Evolutionary conservation across 768 basidiomycete genomes (phyloP), one percentile per base, ranked within the genome.

Genomic region (Lactarius indigo): DNA sequence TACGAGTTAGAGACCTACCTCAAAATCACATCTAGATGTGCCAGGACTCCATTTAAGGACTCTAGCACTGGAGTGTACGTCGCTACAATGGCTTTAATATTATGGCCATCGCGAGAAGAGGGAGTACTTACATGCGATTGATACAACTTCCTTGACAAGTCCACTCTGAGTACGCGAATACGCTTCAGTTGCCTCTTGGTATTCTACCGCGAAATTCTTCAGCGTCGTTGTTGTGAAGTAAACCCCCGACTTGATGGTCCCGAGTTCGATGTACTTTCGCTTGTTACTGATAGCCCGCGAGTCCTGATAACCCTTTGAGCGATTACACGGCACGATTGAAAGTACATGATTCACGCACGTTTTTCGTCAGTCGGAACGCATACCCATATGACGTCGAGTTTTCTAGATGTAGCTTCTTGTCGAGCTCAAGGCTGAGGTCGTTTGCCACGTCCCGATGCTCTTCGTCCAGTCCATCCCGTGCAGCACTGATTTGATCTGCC

Each of bases 341-440:
- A 7, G 23, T 18, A 35, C 3, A 37, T 31, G 8, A 26, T 26
- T 15, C 7, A 79, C 87, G 62, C 69, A 95, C 96, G 69, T 88
- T 91, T 74, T 97, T 96, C 1, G 96, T 96, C 54, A 98, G 75
- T 31, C 97, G 80, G 78, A 98, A 92, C 72, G 92, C 95, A 75
- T 98, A 96, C 2, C 95, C 94, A 73, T 96, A 93, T 1, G 87
- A 85, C 64, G 84, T 83, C 61, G 90, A 92, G 72, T 96, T 95
- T 78, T 99, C 97, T 33, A 99, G 80, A 76, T 98, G 97, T 13
- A 98, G 77, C 78, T 98, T 98, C 79, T 96, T 96, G 76, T 97
- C 92, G 2, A 94, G 83, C 18, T 96, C 94, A 12, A 99, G 71
- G 10, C 82, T 84, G 7, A 98, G 81, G 44, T 92, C 91, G 8